Percentiles rank a stretch among this genome's conserved stretches.
Conservation (phyloP, 768 basidiomycete species). For the Macrolepiota fuliginosa region DNA sequence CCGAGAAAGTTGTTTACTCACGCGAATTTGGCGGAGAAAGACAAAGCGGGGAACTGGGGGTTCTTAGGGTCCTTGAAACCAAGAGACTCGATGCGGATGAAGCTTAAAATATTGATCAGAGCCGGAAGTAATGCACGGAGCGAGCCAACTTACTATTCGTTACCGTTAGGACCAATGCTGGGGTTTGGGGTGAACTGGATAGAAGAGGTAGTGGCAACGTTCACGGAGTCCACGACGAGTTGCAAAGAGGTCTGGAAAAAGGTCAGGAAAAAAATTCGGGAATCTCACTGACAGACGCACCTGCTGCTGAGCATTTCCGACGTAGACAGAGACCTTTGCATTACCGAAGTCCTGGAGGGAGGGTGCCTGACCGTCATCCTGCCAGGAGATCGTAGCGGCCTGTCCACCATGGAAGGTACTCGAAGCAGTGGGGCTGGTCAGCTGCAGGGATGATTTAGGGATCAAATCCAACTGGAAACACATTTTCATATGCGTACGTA, state of each 20-base stretch:
- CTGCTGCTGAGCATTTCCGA: slow-evolving; percentile 61
- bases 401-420: slow-evolving; percentile 51
- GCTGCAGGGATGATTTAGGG: slow-evolving; percentile 31
- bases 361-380: slow-evolving; percentile 50
- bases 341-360: slow-evolving; percentile 49
- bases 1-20: slow-evolving; percentile 33
- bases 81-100: slow-evolving; percentile 73
- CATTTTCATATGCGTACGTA: slow-evolving; percentile 41
- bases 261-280: background rate
- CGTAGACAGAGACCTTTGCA: slow-evolving; percentile 55
- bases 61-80: slow-evolving; percentile 46
- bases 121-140: background rate
- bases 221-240: slow-evolving; percentile 38
- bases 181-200: slow-evolving; percentile 51
- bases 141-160: slow-evolving; percentile 47
- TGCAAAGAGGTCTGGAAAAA: slow-evolving; percentile 52
- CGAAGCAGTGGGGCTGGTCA: slow-evolving; percentile 51
- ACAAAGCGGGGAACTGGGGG: slow-evolving; percentile 55
- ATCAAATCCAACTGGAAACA: slow-evolving; percentile 11
- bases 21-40: slow-evolving; percentile 82
- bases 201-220: slow-evolving; percentile 48
- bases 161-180: slow-evolving; percentile 51
- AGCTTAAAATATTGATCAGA: slow-evolving; percentile 39
- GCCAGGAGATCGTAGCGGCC: slow-evolving; percentile 51
- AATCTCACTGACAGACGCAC: slow-evolving; percentile 27